Evolutionary conservation across 495 filamentous ascomycete species (phyloP).

Genomic region (Copromyces sp.): DNA sequence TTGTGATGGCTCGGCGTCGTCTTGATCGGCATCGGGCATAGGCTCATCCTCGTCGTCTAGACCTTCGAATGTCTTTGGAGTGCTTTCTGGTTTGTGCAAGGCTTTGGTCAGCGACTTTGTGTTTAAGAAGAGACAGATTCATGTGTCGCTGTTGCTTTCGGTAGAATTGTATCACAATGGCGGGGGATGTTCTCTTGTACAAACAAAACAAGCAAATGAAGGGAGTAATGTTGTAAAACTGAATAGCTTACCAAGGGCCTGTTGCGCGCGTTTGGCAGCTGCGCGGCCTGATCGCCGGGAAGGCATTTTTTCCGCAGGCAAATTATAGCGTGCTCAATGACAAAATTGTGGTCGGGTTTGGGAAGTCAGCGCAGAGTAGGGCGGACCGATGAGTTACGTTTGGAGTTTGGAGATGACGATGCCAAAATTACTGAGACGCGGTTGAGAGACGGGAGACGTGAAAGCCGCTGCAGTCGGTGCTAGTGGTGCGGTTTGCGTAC

Average conservation of each 20-base stretch:
- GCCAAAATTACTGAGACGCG: neutral
- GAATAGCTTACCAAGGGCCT: conserved; percentile 19
- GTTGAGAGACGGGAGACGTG: neutral
- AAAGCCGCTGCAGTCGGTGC: neutral
- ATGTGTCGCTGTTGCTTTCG: neutral
- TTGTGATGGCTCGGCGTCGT: conserved; percentile 22
- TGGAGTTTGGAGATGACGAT: neutral
- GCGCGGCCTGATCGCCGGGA: conserved; percentile 23
- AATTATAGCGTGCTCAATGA: neutral
- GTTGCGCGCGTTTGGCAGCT: conserved; percentile 24
- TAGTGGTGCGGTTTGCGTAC: neutral
- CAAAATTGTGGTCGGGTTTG: neutral
- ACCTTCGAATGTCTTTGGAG: conserved; percentile 37
- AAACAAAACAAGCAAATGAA: neutral
- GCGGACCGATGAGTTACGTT: neutral
- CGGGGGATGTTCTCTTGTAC: neutral
- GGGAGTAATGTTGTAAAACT: neutral
- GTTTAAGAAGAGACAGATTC: neutral
- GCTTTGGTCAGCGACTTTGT: conserved; percentile 7
- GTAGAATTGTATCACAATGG: neutral
- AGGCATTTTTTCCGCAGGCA: conserved; percentile 11
- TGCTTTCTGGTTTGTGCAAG: conserved; percentile 33
- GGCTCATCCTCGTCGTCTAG: conserved; percentile 40
- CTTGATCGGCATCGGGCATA: conserved; percentile 39
- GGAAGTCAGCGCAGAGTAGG: neutral